Evolutionary conservation across 202 grass and related monocot genomes (phyloP).

Genomic region (Cymbopogon flexuosus): DNA sequence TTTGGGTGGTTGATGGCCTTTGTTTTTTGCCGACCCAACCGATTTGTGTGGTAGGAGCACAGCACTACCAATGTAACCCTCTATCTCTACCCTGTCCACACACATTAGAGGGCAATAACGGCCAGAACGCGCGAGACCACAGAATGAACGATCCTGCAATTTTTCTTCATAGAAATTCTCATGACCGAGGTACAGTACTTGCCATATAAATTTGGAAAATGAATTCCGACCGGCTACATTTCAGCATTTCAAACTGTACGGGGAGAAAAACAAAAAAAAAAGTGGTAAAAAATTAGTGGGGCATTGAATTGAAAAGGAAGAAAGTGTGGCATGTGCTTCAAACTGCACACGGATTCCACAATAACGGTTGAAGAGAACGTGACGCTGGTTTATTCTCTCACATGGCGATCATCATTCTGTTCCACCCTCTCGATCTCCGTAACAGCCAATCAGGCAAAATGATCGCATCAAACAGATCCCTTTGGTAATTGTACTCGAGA

Average conservation of each 20-base stretch:
- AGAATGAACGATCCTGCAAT: not conserved
- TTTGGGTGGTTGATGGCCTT: not conserved
- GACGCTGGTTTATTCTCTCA: not conserved
- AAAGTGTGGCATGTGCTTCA: too few relatives aligned
- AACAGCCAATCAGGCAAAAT: not conserved
- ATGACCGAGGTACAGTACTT: not conserved
- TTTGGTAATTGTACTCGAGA: not conserved
- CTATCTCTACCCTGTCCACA: not conserved
- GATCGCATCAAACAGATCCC: not conserved
- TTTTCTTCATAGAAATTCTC: not conserved
- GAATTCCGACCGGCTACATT: not conserved
- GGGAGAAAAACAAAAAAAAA: not conserved
- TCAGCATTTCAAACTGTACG: not conserved
- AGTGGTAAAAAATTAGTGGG: too few relatives aligned
- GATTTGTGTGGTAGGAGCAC: not conserved
- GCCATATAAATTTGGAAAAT: not conserved
- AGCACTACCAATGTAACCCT: not conserved
- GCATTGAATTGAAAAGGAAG: not conserved
- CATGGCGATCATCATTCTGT: constrained; percentile 25
- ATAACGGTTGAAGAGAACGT: not conserved
- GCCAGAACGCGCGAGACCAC: too few relatives aligned
- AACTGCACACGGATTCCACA: not conserved
- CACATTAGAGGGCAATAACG: not conserved
- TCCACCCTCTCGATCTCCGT: not conserved
- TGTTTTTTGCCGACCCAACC: not conserved